Evolutionary conservation across 495 filamentous ascomycete genomes (phyloP).

Genomic region (Penicillium taxi): DNA sequence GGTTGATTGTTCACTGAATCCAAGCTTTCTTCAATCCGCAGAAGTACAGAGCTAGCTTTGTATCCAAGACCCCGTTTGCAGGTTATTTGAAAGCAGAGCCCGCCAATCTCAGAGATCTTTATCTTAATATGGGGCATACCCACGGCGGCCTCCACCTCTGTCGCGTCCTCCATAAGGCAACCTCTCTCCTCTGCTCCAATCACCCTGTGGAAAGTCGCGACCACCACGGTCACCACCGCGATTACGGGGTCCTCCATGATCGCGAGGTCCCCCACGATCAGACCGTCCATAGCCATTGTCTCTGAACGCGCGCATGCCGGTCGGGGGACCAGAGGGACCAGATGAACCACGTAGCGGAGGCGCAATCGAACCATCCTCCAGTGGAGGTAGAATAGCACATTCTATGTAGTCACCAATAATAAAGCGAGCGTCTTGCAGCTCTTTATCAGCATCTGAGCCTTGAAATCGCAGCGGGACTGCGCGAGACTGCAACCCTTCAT

Average conservation of each 20-base stretch:
- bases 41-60: too few species aligned
- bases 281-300: slow-evolving; percentile 38
- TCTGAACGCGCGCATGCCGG: slow-evolving; percentile 41
- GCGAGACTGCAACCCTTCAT: slow-evolving; percentile 17
- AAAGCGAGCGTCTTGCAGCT: slow-evolving; percentile 65
- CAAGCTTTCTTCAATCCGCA: too few species aligned
- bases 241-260: slow-evolving; percentile 16
- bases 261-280: slow-evolving; percentile 18
- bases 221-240: slow-evolving; percentile 25
- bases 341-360: slow-evolving; percentile 32
- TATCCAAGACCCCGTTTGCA: too few species aligned
- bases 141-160: slow-evolving; percentile 29
- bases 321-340: slow-evolving; percentile 18
- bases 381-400: slow-evolving; percentile 69
- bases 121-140: slow-evolving; percentile 37
- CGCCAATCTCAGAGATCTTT: background rate
- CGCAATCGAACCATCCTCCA: slow-evolving; percentile 65
- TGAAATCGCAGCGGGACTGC: slow-evolving; percentile 27
- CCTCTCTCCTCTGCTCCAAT: slow-evolving; percentile 38
- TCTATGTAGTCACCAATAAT: slow-evolving; percentile 84
- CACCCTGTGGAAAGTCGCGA: slow-evolving; percentile 23
- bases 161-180: slow-evolving; percentile 29
- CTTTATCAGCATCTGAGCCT: slow-evolving; percentile 59
- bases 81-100: too few species aligned
- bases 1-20: too few species aligned